Evolutionary conservation across 305 asterid species (phyloP).

Genomic region (Plantago lanceolata): DNA sequence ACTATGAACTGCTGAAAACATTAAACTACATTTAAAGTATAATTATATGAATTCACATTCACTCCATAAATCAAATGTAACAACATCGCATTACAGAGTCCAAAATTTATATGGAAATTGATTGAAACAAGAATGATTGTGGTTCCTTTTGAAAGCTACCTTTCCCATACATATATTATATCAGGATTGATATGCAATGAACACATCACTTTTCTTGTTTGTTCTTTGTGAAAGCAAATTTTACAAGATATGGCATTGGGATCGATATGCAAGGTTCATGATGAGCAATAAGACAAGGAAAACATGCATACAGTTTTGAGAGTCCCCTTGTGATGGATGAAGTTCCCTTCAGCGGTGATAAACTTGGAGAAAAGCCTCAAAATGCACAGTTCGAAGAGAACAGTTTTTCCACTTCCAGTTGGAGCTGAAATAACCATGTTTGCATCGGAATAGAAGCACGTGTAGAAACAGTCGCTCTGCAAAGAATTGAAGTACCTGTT

Average conservation of each 20-base stretch:
- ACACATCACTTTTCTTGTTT: neutral
- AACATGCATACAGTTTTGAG: slow-evolving; percentile 80
- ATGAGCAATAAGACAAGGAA: neutral
- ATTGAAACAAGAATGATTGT: neutral
- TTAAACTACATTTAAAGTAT: slow-evolving; percentile 15
- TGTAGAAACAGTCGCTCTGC: slow-evolving; percentile 88
- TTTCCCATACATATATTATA: slow-evolving; percentile 1
- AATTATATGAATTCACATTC: slow-evolving; percentile 11
- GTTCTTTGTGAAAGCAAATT: neutral
- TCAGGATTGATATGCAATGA: slow-evolving; percentile 19
- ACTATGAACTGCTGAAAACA: neutral
- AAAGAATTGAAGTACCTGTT: slow-evolving; percentile 85
- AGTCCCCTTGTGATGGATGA: slow-evolving; percentile 67
- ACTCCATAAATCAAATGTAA: slow-evolving; percentile 12
- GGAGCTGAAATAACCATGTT: slow-evolving; percentile 99
- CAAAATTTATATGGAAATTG: neutral
- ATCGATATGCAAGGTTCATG: slow-evolving; percentile 14
- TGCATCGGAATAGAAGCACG: slow-evolving; percentile 77
- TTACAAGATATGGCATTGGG: slow-evolving; percentile 7
- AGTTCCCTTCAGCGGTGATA: slow-evolving; percentile 53
- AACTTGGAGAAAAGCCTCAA: slow-evolving; percentile 87
- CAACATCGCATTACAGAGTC: slow-evolving; percentile 15
- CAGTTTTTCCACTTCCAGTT: slow-evolving; percentile 98
- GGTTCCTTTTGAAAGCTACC: slow-evolving; percentile 6
- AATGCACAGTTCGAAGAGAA: slow-evolving; percentile 90